Base-by-base conservation (phyloP, 1,139 yeast genomes). In the Hyphopichia fennica region DNA sequence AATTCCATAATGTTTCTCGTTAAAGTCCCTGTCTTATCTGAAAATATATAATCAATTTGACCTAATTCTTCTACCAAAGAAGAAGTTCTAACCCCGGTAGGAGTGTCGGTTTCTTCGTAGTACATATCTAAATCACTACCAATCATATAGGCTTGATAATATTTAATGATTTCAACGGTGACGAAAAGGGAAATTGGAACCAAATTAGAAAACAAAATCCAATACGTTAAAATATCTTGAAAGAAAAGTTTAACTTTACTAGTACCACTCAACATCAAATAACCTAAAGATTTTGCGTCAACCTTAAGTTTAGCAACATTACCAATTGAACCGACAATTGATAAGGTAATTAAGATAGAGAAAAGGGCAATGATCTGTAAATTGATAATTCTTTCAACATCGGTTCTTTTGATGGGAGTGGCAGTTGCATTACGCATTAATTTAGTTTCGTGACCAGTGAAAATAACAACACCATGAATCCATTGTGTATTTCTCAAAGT, bases 341-440 rank as follows among this genome's bases (percentile, higher is more conserved):
- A 69, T 43, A 95, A 74, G 5, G 80, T 72, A 33, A 93, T 80
- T 51, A 95, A 77, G 43, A 95, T 84, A 30, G 85, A 79, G 60
- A 95, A 93, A 46, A 95, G 70, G 1, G 93, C 96, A 49, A 93
- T 71, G 56, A 93, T 93, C 62, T 95, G 99, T 54, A 88, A 67
- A 61, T 95, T 95, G 51, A 95, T 91, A 65, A 91, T 88, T 63
- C 96, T 81, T 69, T 95, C 99, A 13, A 95, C 98, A 22, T 96
- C 96, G 1, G 99, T 95, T 56, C 96, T 79, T 60, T 95, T 95
- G 55, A 95, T 95, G 4, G 99, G 99, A 1, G 99, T 85, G 3
- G 99, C 97, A 2, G 98, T 91, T 13, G 99, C 99, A 67, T 95
- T 95, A 59, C 99, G 81, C 99, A 95, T 93, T 50, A 95, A 75